These are phyloP conservation scores for Xylaria multiplex DNA, from an alignment of 2,329 filamentous ascomycete species.

Conservation along the genomic window DNA sequence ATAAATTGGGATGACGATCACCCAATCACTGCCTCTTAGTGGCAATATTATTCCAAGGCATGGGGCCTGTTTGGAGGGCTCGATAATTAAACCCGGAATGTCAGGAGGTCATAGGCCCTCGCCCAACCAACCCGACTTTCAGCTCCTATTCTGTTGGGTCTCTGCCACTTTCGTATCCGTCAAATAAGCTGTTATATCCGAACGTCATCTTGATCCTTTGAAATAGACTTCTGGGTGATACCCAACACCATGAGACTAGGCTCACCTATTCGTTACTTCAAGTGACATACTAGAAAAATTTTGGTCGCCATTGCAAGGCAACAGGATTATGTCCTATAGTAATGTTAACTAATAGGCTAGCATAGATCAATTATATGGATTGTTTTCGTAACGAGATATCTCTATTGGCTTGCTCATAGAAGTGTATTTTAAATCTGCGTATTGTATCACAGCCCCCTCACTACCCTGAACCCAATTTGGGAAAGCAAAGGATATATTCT, in stretches of 20 bases:
- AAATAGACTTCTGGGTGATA: not conserved
- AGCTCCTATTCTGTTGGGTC: not conserved
- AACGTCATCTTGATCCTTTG: not conserved
- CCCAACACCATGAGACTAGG: not conserved
- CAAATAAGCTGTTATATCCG: not conserved
- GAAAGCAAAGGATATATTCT: not conserved
- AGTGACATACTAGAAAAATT: not conserved
- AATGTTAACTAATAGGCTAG: not conserved
- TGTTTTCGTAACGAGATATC: not conserved
- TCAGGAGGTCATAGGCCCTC: conserved; percentile 2
- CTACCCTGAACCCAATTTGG: not conserved
- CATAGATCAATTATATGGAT: not conserved
- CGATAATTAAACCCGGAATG: not conserved
- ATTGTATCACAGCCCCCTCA: not conserved
- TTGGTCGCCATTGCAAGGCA: conserved; percentile 10
- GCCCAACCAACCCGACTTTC: conserved; percentile 7
- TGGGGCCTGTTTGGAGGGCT: not conserved
- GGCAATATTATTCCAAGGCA: not conserved
- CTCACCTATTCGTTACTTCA: not conserved
- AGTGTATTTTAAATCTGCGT: not conserved
- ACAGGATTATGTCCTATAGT: not conserved
- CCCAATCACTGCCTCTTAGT: not conserved
- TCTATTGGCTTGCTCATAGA: not conserved
- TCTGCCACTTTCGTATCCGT: not conserved
- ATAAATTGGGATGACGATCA: not conserved